Base-by-base conservation (phyloP, 2,329 filamentous ascomycete species). In the Aspergillus ustus region DNA sequence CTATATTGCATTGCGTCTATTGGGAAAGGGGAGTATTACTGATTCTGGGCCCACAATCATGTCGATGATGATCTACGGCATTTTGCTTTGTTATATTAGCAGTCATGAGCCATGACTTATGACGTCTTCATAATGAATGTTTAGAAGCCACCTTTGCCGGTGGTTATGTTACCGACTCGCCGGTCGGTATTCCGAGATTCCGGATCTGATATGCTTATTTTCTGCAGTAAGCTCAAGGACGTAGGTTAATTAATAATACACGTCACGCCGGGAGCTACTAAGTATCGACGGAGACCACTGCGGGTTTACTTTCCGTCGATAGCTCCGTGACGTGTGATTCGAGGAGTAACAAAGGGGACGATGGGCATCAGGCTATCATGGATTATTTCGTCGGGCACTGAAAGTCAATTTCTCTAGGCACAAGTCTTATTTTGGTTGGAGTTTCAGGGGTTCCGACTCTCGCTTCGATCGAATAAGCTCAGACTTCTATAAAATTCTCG, bases 1-100 rank as follows among this genome's bases (percentile, higher is more conserved):
- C 34, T 57, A 43, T 56, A 31, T 54, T 37, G n/a, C 28, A 15
- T 56, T 52, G 15, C 28, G 51, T 43, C 28, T 50, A 11, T 17
- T 45, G 25, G 34, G 34, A 40, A 25, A 22, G 34, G 37, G 34
- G 34, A 19, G 25, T 29, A 40, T 56, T 25, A 56, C 34, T 40
- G 34, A 11, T 51, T 48, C 13, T 45, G n/a, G n/a, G 20, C n/a
- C 22, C 17, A 43, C 15, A 45, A 5, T 25, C 31, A 37, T 22
- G n/a, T 50, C 48, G n/a, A 37, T 37, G 29, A 37, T 22, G 19
- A 40, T 52, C 25, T 54, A 19, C 34, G 34, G 34, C 34, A 40
- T 40, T 40, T 40, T 40, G 34, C 34, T 40, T 40, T 40, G 34
- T 37, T 37, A 40, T 40, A 40, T 40, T 40, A 15, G 34, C 15